Evolutionary conservation across 176 grass and related monocot species (phyloP), one percentile per base, ranked within the genome.

Genomic region (Thinopyrum elongatum): DNA sequence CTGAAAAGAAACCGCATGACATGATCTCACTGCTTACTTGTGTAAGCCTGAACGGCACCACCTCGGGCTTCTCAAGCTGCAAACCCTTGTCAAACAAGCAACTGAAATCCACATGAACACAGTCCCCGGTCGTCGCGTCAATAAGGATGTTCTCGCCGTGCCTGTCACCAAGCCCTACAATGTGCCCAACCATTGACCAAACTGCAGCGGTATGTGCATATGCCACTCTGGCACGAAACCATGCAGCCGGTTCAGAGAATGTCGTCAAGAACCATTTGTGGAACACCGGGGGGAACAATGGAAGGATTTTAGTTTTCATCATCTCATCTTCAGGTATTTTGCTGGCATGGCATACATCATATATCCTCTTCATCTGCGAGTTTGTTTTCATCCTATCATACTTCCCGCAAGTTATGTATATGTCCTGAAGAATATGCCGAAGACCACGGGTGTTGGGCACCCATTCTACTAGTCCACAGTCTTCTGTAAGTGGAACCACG

Each of bases 161-260:
- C 42, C 93, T 88, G 53, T 98, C 96, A 42, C 96, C 96, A 22
- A 98, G 94, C 31, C 97, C 94, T 22, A 98, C 97, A 65, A 98
- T 98, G 82, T 98, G 97, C 51, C 96, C 97, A 47, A 95, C 97
- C 97, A 98, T 98, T 11, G 97, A 98, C 97, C 97, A 98, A 17
- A 95, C 97, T 23, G 97, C 97, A 0, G 92, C 89, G 22, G 97
- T 94, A 82, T 95, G 97, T 0, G 97, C 97, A 70, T 95, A 98
- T 44, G 97, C 93, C 77, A 95, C 71, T 72, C 97, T 95, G 44
- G 90, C 94, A 89, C 92, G 92, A 64, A 98, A 95, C 94, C 97
- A 98, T 59, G 97, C 92, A 49, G 97, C 97, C 80, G 97, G 97
- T 78, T 98, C 97, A n/a, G 97, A 98, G 70, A 98, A 98, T 21